Percentiles rank a stretch among this genome's conserved stretches.
Conservation (phyloP, 2,329 filamentous ascomycete species). For the Stagonosporopsis vannaccii region DNA sequence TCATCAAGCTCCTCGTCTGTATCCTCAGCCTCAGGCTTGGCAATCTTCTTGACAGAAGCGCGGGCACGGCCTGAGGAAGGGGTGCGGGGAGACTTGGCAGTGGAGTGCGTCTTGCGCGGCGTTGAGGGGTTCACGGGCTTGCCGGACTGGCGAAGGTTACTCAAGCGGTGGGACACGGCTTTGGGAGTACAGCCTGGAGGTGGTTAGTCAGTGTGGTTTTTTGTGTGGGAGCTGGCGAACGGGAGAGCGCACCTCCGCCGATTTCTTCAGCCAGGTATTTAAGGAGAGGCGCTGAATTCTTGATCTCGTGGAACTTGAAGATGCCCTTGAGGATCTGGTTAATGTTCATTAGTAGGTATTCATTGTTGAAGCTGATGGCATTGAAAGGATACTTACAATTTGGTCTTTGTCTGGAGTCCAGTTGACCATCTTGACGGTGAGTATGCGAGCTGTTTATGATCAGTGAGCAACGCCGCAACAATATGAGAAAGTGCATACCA, state of each 20-base stretch:
- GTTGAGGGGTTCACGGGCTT: not conserved
- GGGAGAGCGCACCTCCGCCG: not conserved
- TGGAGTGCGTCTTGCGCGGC: not conserved
- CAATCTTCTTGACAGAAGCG: not conserved
- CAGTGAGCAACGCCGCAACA: not conserved
- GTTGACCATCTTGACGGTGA: constrained; percentile 4
- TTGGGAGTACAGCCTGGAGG: constrained; percentile 35
- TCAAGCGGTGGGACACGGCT: constrained; percentile 33
- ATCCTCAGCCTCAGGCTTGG: not conserved
- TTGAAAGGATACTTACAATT: not conserved
- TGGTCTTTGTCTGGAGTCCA: constrained; percentile 1
- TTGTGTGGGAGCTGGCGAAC: no score
- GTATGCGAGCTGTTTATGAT: not conserved
- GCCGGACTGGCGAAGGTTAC: constrained; percentile 26
- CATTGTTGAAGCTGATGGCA: no score
- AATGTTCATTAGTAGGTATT: not conserved
- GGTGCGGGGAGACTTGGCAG: not conserved
- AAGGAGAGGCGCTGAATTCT: not conserved
- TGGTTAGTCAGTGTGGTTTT: not conserved
- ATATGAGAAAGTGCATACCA: not conserved
- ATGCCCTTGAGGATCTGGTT: constrained; percentile 12
- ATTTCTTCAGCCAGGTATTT: constrained; percentile 1
- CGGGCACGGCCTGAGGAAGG: not conserved
- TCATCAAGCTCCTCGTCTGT: not conserved
- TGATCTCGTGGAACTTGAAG: constrained; percentile 13